Evolutionary conservation across 1,139 yeast genomes (phyloP), one percentile per base, ranked within the genome.

Genomic region (Kluyveromyces sp.): DNA sequence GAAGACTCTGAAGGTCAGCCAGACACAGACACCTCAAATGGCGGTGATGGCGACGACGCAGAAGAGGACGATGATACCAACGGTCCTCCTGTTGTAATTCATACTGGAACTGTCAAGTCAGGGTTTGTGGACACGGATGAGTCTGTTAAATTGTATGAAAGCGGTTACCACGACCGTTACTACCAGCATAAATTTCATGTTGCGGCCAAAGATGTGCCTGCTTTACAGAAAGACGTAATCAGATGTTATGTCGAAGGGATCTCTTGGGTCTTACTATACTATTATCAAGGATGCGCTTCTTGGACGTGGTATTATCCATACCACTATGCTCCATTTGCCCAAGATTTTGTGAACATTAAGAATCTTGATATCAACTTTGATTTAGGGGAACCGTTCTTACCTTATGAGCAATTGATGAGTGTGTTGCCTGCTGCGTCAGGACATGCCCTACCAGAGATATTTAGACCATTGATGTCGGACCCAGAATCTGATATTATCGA

Each of bases 241-340:
- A 70, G 70, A 42, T 76, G 80, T 46, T 94, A 94, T 60, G 75
- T 94, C 46, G 96, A 92, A 64, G 99, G 99, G 48, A 83, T 92
- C 4, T 80, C 95, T 15, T 94, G 99, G 99, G 96, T 83, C 1
- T 70, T 92, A 49, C 66, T 85, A 45, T 94, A 94, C 63, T 94
- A 94, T 66, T 92, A 86, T 62, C 98, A 92, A 66, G 97, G 96
- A 3, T 92, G 97, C 66, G 95, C 96, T 0, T 89, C 97, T 0
- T 94, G 99, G 99, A 83, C 82, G 46, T 94, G 98, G 98, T 94
- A 78, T 63, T 94, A 83, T 57, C 98, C 97, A 0, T 92, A 82
- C 61, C 98, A 94, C 62, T 94, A 94, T 66, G 97, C 98, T 0
- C 99, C 99, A 16, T 88, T 92, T 71, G 97, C 97, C 0, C 74